phyloP scores from a whole-genome alignment of 352 stramenopile genomes.

The Phytophthora foliorum region DNA sequence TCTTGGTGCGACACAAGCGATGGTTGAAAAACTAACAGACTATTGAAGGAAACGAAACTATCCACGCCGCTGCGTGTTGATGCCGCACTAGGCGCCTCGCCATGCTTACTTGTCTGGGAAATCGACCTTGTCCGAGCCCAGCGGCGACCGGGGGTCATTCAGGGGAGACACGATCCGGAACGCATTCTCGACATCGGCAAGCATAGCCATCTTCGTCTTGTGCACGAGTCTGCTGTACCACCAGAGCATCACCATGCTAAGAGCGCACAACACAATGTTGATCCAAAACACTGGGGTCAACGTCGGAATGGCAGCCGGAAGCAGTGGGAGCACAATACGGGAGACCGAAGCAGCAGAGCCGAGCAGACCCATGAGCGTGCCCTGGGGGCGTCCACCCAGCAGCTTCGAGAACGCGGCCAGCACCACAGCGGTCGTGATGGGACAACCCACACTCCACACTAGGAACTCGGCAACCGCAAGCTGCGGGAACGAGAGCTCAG shows the following conservation, averaged over 20 bases:
- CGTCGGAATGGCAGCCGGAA: constrained; percentile 65
- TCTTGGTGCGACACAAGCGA: neutral
- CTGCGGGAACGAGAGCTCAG: constrained; percentile 52
- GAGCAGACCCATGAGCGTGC: constrained; percentile 79
- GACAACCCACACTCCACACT: constrained; percentile 80
- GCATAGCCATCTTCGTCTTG: constrained; percentile 54
- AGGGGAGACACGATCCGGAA: constrained; percentile 33
- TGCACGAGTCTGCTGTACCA: constrained; percentile 72
- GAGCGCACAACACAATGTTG: constrained; percentile 61
- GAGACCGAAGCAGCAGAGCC: constrained; percentile 74
- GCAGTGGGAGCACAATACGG: constrained; percentile 72
- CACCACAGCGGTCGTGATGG: constrained; percentile 74
- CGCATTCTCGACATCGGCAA: constrained; percentile 46
- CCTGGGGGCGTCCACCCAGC: constrained; percentile 68
- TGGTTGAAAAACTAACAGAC: constrained; percentile 7
- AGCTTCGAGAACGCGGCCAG: constrained; percentile 78
- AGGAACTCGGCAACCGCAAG: constrained; percentile 63
- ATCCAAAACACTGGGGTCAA: constrained; percentile 82
- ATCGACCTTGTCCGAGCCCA: constrained; percentile 46
- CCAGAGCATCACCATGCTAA: constrained; percentile 62
- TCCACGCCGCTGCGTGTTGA: constrained; percentile 1
- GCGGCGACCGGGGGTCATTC: constrained; percentile 47
- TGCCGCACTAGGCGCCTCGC: neutral
- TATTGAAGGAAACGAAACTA: constrained; percentile 10
- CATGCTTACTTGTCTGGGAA: constrained; percentile 31